Evolutionary conservation across 2,329 filamentous ascomycete species (phyloP).

Genomic region (Neofusicoccum ribis): DNA sequence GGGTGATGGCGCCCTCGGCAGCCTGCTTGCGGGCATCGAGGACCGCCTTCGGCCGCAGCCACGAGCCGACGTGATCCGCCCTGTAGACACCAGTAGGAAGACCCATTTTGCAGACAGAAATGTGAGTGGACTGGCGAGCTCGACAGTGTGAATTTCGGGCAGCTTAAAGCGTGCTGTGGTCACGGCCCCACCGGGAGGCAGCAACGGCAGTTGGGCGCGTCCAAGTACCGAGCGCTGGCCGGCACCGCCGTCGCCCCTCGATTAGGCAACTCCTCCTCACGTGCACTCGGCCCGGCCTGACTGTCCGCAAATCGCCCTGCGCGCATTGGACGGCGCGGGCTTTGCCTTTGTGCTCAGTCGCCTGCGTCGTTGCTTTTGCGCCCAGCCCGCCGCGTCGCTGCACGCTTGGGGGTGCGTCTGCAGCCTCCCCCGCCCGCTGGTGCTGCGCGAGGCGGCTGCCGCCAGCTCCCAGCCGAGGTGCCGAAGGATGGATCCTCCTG

Average conservation of each 20-base stretch:
- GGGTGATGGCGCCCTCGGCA: slow-evolving; percentile 44
- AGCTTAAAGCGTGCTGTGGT: neutral
- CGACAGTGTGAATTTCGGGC: neutral
- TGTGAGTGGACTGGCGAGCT: neutral
- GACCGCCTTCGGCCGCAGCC: slow-evolving; percentile 53
- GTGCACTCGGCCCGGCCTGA: neutral
- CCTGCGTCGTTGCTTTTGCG: neutral
- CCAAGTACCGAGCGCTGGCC: slow-evolving; percentile 5
- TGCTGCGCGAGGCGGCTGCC: neutral
- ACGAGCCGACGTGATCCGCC: slow-evolving; percentile 59
- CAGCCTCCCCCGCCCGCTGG: neutral
- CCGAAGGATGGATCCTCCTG: neutral
- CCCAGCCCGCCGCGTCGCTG: neutral
- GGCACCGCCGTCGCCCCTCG: neutral
- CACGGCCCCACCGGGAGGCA: neutral
- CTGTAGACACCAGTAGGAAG: slow-evolving; percentile 42
- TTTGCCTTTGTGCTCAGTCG: neutral
- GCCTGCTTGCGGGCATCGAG: slow-evolving; percentile 52
- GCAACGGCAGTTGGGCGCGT: neutral
- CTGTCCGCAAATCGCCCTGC: neutral
- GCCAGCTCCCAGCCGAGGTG: slow-evolving; percentile 1
- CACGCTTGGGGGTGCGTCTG: neutral
- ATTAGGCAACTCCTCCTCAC: neutral
- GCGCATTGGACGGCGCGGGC: neutral
- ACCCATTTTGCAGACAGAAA: slow-evolving; percentile 29